These are phyloP conservation scores for Erythrophleum fordii DNA, from an alignment of 306 rosid species.

Conservation along the genomic window DNA sequence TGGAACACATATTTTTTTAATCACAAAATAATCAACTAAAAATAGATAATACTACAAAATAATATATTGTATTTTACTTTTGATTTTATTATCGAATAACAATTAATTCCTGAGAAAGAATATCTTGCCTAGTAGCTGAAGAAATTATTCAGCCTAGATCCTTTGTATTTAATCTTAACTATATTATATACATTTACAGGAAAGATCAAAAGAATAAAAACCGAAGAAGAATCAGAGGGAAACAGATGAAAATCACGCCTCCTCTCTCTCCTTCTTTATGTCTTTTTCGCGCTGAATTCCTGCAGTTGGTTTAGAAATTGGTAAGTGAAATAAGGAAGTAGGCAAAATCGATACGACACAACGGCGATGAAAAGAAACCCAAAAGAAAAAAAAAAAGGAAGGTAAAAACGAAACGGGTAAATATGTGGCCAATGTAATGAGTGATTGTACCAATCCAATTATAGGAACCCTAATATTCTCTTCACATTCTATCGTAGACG, in stretches of 20 bases:
- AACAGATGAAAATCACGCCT: neutral
- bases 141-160: neutral
- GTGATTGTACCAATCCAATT: constrained; percentile 2
- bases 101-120: neutral
- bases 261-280: too few relatives aligned
- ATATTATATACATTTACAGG: too few relatives aligned
- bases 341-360: neutral
- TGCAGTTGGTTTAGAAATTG: too few relatives aligned
- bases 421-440: neutral
- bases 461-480: constrained; percentile 15
- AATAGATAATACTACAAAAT: neutral
- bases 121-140: neutral
- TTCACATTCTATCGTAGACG: neutral
- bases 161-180: neutral
- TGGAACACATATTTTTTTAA: too few relatives aligned
- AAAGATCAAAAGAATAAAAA: too few relatives aligned
- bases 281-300: too few relatives aligned
- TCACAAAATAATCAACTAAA: neutral
- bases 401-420: neutral
- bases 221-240: too few relatives aligned
- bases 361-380: neutral
- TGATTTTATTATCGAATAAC: neutral
- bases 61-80: neutral
- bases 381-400: neutral
- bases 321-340: neutral